Base-by-base conservation (phyloP, 2,329 filamentous ascomycete species). In the Penicillium rolfsii region DNA sequence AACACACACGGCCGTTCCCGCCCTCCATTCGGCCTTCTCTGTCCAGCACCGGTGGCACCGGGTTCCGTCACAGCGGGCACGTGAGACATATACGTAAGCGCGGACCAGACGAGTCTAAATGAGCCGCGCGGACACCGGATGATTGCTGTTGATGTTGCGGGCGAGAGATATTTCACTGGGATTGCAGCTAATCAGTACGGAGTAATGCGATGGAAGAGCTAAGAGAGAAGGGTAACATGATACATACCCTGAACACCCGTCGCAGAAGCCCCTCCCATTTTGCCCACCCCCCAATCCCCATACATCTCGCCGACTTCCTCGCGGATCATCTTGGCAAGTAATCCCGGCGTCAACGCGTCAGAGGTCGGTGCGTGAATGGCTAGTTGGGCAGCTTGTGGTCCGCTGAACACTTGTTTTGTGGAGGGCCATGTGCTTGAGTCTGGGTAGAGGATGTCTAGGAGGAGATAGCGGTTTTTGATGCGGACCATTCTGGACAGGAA, bases 141-240 rank as follows among this genome's bases (percentile, higher is more conserved):
- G 62, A 99, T 99, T 57, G 94, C 92, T 1, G 94, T 99, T 5
- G 91, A 96, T 0, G 95, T 99, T n/a, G 93, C 90, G 3, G 88
- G 83, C 0, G 93, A 97, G 55, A 96, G 84, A 76, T 99, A 99
- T 81, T 97, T 97, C 56, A 99, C 91, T 94, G 66, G 59, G 59
- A 16, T 2, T 16, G 7, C 9, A 12, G 36, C 8, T 33, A 33
- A 3, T 33, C 30, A 33, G 30, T 6, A 33, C 6, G 30, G 30
- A 33, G 30, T 8, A 22, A 22, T 22, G 19, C 19, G 19, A 22
- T 22, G 19, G 30, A 50, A 50, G 24, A 48, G 28, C 30, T 50
- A 22, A 22, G 19, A 1, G 1, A 22, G 1, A 22, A 22, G 19
- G 19, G 19, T 22, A 22, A 1, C 19, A 22, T 22, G 19, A 22